These are phyloP conservation scores for Scenedesmus sp. DNA, from an alignment of 163 green algal species.

Conservation along the genomic window DNA sequence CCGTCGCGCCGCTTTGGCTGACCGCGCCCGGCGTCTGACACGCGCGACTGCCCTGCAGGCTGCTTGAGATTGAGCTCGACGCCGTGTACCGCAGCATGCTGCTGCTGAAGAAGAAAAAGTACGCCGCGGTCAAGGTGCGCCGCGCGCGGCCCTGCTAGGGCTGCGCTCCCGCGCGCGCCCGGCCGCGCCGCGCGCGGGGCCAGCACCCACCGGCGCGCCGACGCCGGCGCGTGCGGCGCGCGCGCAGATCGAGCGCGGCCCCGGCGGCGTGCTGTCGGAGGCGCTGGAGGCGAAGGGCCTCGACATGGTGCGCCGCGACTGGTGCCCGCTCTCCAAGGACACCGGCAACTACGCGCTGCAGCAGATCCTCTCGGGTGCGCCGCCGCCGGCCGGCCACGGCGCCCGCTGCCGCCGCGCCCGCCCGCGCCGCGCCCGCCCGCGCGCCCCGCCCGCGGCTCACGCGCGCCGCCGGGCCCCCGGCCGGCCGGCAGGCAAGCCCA, in stretches of 20 bases:
- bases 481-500: slow-evolving; percentile 78
- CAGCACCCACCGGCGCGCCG: too few species aligned
- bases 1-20: too few species aligned
- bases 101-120: slow-evolving; percentile 99
- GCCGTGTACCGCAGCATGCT: slow-evolving; percentile 96
- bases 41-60: slow-evolving; percentile 85
- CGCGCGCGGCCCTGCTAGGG: too few species aligned
- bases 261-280: slow-evolving; percentile 46
- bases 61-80: slow-evolving; percentile 98
- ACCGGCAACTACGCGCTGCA: slow-evolving; percentile 83
- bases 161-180: too few species aligned
- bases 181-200: too few species aligned
- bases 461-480: too few species aligned
- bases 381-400: slow-evolving; percentile 37
- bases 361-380: slow-evolving; percentile 90
- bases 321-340: slow-evolving; percentile 93
- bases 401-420: background rate
- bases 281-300: slow-evolving; percentile 95
- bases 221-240: too few species aligned
- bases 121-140: slow-evolving; percentile 94
- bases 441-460: background rate
- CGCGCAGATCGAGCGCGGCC: slow-evolving; percentile 25
- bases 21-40: too few species aligned
- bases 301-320: slow-evolving; percentile 98
- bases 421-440: background rate